These are phyloP conservation scores for Ammopiptanthus mongolicus DNA, from an alignment of 306 rosid species.

Conservation along the genomic window DNA sequence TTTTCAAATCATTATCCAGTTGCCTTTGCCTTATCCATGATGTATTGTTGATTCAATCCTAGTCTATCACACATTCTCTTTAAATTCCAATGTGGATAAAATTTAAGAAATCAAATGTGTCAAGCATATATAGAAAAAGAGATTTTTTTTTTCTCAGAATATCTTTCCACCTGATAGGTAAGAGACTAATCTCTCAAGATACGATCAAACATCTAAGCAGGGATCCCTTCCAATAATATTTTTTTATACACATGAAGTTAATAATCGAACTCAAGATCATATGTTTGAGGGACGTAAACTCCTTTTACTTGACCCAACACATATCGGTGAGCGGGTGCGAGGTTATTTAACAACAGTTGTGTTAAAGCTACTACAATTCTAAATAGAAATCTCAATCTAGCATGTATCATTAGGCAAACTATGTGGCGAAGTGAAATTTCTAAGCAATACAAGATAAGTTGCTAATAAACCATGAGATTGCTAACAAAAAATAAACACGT, in stretches of 20 bases:
- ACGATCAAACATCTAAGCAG: too few relatives aligned
- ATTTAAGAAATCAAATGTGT: constrained; percentile 16
- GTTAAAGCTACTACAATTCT: background rate
- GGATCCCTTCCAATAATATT: too few relatives aligned
- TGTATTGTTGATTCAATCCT: constrained; percentile 16
- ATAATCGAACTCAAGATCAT: too few relatives aligned
- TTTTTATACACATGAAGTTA: too few relatives aligned
- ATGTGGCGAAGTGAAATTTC: background rate
- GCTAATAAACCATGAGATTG: background rate
- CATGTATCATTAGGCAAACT: background rate
- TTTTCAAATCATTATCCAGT: constrained; percentile 15
- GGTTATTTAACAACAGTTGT: background rate
- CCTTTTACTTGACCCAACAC: too few relatives aligned
- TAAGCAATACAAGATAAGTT: background rate
- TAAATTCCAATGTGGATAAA: constrained; percentile 12
- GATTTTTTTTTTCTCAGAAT: too few relatives aligned
- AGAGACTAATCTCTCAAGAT: too few relatives aligned
- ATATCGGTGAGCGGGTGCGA: too few relatives aligned
- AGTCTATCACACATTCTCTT: constrained; percentile 8
- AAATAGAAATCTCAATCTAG: background rate
- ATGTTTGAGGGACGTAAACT: too few relatives aligned
- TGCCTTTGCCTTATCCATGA: constrained; percentile 26
- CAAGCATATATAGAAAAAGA: background rate
- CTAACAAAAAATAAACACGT: too few relatives aligned
- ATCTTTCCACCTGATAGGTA: too few relatives aligned